phyloP scores from a whole-genome alignment of 2,329 filamentous ascomycete genomes.

The Arachnopeziza araneosa region DNA sequence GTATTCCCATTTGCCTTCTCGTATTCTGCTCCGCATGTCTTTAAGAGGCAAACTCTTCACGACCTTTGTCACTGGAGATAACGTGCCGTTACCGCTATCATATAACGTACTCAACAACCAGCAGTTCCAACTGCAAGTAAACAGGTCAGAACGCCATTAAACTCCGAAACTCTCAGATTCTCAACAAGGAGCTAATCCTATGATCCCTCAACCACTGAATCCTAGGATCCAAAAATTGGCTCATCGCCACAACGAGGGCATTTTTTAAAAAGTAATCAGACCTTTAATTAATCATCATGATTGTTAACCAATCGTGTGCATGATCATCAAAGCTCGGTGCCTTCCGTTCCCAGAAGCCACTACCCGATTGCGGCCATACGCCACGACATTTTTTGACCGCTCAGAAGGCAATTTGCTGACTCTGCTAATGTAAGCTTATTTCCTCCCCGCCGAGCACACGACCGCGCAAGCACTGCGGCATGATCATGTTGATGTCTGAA shows the following conservation, averaged over 20 bases:
- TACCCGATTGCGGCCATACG: not conserved
- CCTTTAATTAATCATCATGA: not conserved
- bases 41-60: too few species aligned
- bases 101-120: too few species aligned
- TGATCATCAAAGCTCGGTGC: not conserved
- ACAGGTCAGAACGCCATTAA: too few species aligned
- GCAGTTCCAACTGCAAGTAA: too few species aligned
- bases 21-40: too few species aligned
- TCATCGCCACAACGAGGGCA: not conserved
- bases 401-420: not conserved
- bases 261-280: not conserved
- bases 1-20: too few species aligned
- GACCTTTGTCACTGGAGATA: too few species aligned
- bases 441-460: not conserved
- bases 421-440: not conserved
- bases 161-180: too few species aligned
- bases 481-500: not conserved
- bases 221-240: not conserved
- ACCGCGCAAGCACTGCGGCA: not conserved
- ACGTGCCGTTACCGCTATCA: too few species aligned
- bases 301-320: not conserved
- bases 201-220: not conserved
- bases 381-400: not conserved
- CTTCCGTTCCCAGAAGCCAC: not conserved
- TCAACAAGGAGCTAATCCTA: not conserved